Conservation (phyloP, 2,329 filamentous ascomycete species). For the Leptographium procerum region DNA sequence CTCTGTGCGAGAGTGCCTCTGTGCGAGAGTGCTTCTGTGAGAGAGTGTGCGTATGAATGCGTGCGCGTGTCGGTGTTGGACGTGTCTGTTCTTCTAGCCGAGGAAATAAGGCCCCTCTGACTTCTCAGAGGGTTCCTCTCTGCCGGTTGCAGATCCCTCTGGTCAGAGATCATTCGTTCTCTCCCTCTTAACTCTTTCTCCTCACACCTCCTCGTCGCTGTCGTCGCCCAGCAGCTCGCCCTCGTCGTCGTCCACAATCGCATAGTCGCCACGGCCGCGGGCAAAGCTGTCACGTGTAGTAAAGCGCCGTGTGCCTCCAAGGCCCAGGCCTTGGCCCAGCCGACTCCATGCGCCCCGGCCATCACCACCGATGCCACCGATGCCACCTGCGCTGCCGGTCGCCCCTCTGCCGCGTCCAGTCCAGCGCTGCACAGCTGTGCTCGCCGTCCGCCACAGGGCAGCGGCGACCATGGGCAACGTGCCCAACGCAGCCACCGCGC, state of each 20-base stretch:
- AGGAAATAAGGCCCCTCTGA: no score
- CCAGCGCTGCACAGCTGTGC: slow-evolving; percentile 37
- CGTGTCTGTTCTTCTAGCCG: no score
- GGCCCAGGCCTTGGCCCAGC: slow-evolving; percentile 18
- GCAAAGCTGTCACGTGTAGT: slow-evolving; percentile 85
- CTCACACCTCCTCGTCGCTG: slow-evolving; percentile 71
- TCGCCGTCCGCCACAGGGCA: slow-evolving; percentile 59
- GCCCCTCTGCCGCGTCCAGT: slow-evolving; percentile 8
- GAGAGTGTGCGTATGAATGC: no score
- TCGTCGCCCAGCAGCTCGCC: slow-evolving; percentile 89
- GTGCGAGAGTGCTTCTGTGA: no score
- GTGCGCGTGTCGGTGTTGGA: no score
- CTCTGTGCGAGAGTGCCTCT: no score
- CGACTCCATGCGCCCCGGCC: slow-evolving; percentile 36
- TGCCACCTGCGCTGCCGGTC: slow-evolving; percentile 11
- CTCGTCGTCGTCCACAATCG: slow-evolving; percentile 82
- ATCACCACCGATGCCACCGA: slow-evolving; percentile 30
- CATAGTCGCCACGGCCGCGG: slow-evolving; percentile 76
- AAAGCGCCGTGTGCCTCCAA: slow-evolving; percentile 51
- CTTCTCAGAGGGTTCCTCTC: no score
- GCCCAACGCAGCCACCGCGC: slow-evolving; percentile 45
- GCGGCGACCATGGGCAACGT: slow-evolving; percentile 60
- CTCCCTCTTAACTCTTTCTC: neutral
- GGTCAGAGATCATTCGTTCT: no score
- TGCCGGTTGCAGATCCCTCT: no score